Percentiles rank a stretch among this genome's conserved stretches.
Evolutionary conservation across 108 stramenopile species (phyloP).

Genomic region (Nannochloropsis salina): DNA sequence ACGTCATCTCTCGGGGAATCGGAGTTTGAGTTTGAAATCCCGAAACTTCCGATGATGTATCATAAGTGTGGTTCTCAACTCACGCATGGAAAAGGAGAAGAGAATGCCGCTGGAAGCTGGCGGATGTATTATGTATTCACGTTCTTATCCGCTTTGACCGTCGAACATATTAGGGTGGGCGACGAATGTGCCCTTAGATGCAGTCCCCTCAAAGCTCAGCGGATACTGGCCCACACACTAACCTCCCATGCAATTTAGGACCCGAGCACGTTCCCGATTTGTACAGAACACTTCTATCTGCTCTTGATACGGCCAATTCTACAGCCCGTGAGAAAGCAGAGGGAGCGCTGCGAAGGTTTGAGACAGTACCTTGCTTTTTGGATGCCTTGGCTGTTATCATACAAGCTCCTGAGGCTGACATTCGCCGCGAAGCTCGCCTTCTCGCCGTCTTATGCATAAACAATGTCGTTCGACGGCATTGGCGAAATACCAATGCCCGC

Average conservation of each 20-base stretch:
- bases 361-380: not conserved
- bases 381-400: conserved; percentile 17
- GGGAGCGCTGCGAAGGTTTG: not conserved
- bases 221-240: not conserved
- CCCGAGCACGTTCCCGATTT: not conserved
- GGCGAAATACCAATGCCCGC: not conserved
- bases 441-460: not conserved
- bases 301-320: conserved; percentile 15
- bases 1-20: too few relatives aligned
- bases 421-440: not conserved
- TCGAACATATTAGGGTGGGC: not conserved
- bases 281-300: not conserved
- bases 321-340: not conserved
- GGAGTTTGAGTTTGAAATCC: too few relatives aligned
- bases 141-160: too few relatives aligned
- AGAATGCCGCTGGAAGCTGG: too few relatives aligned
- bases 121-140: too few relatives aligned
- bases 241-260: not conserved
- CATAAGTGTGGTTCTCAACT: too few relatives aligned
- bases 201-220: not conserved
- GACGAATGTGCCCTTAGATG: not conserved
- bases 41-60: too few relatives aligned
- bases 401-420: not conserved
- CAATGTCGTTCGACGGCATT: conserved; percentile 8
- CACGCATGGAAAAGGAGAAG: too few relatives aligned